Evolutionary conservation across 495 filamentous ascomycete genomes (phyloP).

Genomic region (Neurospora sp.): DNA sequence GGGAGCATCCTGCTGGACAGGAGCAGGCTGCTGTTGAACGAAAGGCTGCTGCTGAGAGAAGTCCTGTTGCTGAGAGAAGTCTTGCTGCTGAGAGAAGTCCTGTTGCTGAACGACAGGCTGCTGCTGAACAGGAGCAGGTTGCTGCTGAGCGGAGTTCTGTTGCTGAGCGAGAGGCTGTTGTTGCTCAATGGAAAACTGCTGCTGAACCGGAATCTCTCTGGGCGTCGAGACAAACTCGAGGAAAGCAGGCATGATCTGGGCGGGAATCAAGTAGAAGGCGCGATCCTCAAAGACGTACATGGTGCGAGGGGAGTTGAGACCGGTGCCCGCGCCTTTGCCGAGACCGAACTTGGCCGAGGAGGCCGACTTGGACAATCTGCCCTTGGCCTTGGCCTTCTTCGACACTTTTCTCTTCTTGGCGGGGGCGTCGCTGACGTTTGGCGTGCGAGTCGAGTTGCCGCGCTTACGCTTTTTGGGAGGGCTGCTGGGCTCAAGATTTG

Average conservation of each 20-base stretch:
- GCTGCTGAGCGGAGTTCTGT: not conserved
- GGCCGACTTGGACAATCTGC: not conserved
- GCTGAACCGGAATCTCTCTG: not conserved
- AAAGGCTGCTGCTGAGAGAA: not conserved
- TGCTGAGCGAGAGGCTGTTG: not conserved
- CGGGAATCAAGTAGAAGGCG: not conserved
- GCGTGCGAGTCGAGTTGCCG: not conserved
- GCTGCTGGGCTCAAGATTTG: not conserved
- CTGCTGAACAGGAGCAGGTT: not conserved
- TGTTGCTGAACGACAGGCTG: not conserved
- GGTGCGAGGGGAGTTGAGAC: not conserved
- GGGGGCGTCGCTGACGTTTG: not conserved
- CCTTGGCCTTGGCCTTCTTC: not conserved
- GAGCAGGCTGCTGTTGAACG: not conserved
- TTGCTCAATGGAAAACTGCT: not conserved
- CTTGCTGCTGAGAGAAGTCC: not conserved
- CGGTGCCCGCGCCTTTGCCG: not conserved
- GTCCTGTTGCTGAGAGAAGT: no score
- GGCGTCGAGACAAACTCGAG: not conserved
- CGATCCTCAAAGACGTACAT: not conserved
- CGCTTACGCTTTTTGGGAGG: not conserved
- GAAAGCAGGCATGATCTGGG: not conserved
- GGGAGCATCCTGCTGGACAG: not conserved
- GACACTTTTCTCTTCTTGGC: not conserved
- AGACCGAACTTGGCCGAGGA: not conserved